Conservation (phyloP, 768 basidiomycete genomes). For the Leccinum sublutescens region DNA sequence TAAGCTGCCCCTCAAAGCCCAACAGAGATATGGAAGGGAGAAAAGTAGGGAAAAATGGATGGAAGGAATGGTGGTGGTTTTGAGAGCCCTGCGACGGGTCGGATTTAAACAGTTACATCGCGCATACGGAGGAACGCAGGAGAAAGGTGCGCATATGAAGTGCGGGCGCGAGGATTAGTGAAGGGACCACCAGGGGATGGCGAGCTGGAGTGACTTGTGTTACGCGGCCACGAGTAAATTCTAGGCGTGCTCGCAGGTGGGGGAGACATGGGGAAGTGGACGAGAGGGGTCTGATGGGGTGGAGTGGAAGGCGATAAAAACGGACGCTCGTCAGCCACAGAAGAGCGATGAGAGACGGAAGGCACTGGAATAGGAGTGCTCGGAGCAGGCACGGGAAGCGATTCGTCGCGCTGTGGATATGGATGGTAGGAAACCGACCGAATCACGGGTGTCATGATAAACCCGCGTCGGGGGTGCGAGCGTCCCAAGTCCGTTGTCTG, state of each 20-base stretch:
- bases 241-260: slow-evolving; percentile 56
- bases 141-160: slow-evolving; percentile 56
- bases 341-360: slow-evolving; percentile 18
- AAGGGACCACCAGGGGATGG: slow-evolving; percentile 44
- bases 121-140: slow-evolving; percentile 47
- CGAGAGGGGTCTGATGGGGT: slow-evolving; percentile 23
- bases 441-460: background rate
- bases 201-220: slow-evolving; percentile 36
- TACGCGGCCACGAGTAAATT: slow-evolving; percentile 52
- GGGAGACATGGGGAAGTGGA: slow-evolving; percentile 45
- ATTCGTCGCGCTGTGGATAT: slow-evolving; percentile 5
- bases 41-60: slow-evolving; percentile 8
- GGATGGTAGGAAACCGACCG: background rate
- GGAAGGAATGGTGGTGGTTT: background rate
- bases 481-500: slow-evolving; percentile 6
- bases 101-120: slow-evolving; percentile 32
- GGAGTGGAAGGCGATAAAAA: slow-evolving; percentile 33
- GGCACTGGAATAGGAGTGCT: slow-evolving; percentile 34
- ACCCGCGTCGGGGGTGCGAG: slow-evolving; percentile 6
- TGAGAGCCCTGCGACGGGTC: slow-evolving; percentile 1
- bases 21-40: slow-evolving; percentile 7
- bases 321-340: slow-evolving; percentile 19
- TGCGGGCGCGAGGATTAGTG: slow-evolving; percentile 56
- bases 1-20: slow-evolving; percentile 13
- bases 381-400: slow-evolving; percentile 18